phyloP scores from a whole-genome alignment of 305 asterid species.

The Rubia peregrina region DNA sequence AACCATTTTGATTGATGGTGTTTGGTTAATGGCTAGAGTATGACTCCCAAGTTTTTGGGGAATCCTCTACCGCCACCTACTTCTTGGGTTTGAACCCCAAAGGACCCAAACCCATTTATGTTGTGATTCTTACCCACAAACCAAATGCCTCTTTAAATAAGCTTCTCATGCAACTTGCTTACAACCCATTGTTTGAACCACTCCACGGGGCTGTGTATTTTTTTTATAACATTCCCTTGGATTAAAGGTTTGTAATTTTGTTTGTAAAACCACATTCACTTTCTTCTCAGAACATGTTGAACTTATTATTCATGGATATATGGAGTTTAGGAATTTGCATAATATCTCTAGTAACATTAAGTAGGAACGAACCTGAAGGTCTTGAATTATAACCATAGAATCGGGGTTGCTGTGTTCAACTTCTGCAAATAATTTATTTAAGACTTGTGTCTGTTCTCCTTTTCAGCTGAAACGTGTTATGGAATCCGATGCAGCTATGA shows the following conservation, averaged over 20 bases:
- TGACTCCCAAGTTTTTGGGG: too few species aligned
- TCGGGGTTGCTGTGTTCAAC: background rate
- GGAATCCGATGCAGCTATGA: slow-evolving; percentile 96
- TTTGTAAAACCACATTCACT: background rate
- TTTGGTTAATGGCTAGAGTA: too few species aligned
- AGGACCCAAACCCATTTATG: too few species aligned
- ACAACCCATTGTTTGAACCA: background rate
- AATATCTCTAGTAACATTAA: background rate
- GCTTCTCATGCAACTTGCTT: background rate
- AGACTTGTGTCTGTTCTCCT: slow-evolving; percentile 13
- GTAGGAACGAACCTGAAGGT: background rate
- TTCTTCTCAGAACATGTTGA: background rate
- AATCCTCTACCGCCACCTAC: too few species aligned
- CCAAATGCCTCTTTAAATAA: background rate
- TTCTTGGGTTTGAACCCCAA: too few species aligned
- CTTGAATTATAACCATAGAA: background rate
- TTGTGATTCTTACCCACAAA: too few species aligned
- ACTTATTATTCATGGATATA: background rate
- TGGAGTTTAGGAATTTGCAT: background rate
- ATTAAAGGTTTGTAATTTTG: background rate
- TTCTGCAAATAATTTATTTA: background rate
- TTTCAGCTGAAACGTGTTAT: slow-evolving; percentile 81
- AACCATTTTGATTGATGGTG: too few species aligned
- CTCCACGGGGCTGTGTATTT: background rate
- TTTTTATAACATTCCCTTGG: background rate